Conservation (phyloP, 78 protist genomes). For the Cavenderia fasciculata region DNA sequence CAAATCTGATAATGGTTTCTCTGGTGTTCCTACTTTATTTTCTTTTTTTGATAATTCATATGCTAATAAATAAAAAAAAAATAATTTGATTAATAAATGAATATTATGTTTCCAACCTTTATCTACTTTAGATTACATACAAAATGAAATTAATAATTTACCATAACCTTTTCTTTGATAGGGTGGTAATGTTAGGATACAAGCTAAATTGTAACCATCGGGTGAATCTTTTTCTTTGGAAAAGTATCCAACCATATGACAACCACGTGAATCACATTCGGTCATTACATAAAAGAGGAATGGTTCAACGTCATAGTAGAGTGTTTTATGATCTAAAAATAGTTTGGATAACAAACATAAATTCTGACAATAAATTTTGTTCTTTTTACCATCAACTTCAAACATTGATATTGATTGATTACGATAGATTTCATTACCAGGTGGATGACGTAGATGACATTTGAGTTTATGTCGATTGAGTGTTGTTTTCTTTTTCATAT, state of each 20-base stretch:
- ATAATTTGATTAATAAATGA: not conserved
- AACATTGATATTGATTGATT: conserved; percentile 83
- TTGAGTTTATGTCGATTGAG: conserved; percentile 87
- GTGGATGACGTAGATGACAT: conserved; percentile 92
- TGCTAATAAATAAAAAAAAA: conserved; percentile 51
- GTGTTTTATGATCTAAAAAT: conserved; percentile 97
- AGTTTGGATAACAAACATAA: conserved; percentile 96
- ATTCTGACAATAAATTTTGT: conserved; percentile 95
- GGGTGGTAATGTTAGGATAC: conserved; percentile 97
- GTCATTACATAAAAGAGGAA: conserved; percentile 96
- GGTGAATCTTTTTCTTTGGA: conserved; percentile 93
- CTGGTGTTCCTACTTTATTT: conserved; percentile 97
- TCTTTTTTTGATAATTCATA: conserved; percentile 95
- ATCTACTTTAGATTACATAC: no score
- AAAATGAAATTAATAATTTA: conserved; percentile 90
- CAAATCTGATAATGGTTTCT: conserved; percentile 98
- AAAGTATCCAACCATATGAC: conserved; percentile 97
- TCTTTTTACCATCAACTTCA: conserved; percentile 95
- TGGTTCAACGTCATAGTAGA: conserved; percentile 96
- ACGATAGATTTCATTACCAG: conserved; percentile 97
- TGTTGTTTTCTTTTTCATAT: conserved; percentile 86
- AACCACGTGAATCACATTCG: conserved; percentile 90
- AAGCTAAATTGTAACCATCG: conserved; percentile 94
- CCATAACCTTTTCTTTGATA: conserved; percentile 97
- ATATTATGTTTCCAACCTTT: not conserved